phyloP scores from a whole-genome alignment of 495 filamentous ascomycete genomes.

The Neurospora sp. region DNA sequence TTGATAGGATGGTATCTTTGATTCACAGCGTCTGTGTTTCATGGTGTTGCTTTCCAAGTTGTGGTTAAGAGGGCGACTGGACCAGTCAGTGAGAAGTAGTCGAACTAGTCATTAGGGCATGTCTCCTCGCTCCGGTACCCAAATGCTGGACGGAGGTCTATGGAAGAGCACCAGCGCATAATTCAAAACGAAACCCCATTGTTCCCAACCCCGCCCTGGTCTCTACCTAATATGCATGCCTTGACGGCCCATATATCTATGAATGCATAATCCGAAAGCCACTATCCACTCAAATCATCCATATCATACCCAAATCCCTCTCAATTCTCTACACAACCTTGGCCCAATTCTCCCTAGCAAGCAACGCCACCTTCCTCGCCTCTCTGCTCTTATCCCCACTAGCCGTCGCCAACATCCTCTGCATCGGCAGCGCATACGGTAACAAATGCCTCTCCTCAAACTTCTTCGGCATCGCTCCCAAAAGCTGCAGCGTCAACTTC shows the following conservation, averaged over 20 bases:
- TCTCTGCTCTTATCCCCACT: slow-evolving; percentile 36
- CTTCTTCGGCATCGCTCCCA: slow-evolving; percentile 26
- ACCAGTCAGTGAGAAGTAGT: background rate
- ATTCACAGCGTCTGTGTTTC: background rate
- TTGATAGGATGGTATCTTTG: background rate
- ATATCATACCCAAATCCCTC: background rate
- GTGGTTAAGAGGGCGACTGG: background rate
- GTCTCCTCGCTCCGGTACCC: background rate
- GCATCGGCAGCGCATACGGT: slow-evolving; percentile 21
- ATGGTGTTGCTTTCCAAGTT: background rate
- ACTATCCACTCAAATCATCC: background rate
- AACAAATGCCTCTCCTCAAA: slow-evolving; percentile 32
- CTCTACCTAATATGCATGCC: background rate
- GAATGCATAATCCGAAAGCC: background rate
- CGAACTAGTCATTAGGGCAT: background rate
- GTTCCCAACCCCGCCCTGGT: background rate
- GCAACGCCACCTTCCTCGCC: slow-evolving; percentile 29
- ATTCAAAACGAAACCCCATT: background rate
- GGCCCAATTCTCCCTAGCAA: slow-evolving; percentile 32
- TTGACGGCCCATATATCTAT: background rate
- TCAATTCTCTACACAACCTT: slow-evolving; percentile 11
- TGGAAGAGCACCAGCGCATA: background rate
- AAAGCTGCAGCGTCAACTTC: slow-evolving; percentile 28
- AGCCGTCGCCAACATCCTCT: slow-evolving; percentile 29
- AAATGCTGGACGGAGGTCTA: background rate